Evolutionary conservation across 495 filamentous ascomycete genomes (phyloP).

Genomic region (Jackrogersella multiformis): DNA sequence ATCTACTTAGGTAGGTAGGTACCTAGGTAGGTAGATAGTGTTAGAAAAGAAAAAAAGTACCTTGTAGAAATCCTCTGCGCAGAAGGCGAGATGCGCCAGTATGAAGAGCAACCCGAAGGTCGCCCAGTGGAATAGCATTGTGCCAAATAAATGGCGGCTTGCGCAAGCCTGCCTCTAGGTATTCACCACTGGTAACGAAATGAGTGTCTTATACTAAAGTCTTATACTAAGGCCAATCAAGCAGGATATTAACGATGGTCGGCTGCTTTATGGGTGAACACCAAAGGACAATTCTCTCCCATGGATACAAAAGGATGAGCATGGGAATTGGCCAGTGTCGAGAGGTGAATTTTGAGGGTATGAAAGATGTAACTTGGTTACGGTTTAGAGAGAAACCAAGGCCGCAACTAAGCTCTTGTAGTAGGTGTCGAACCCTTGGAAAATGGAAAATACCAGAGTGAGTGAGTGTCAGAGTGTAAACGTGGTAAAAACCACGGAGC

Average conservation of each 20-base stretch:
- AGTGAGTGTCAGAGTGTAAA: slow-evolving; percentile 33
- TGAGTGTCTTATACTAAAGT: slow-evolving; percentile 6
- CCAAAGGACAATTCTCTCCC: slow-evolving; percentile 27
- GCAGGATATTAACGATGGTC: slow-evolving; percentile 1
- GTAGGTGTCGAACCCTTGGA: slow-evolving; percentile 11
- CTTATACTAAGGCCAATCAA: slow-evolving; percentile 1
- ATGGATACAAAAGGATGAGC: slow-evolving; percentile 20
- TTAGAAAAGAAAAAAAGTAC: slow-evolving; percentile 52
- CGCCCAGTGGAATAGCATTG: slow-evolving; percentile 53
- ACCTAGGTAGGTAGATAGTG: no score
- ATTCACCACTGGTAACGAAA: not conserved
- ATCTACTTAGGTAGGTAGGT: no score
- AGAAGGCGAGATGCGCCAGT: slow-evolving; percentile 56
- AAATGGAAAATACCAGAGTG: slow-evolving; percentile 42
- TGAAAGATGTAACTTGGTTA: not conserved
- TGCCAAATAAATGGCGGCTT: slow-evolving; percentile 27
- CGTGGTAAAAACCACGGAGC: slow-evolving; percentile 31
- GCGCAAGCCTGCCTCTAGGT: slow-evolving; percentile 19
- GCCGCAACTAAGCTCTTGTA: not conserved
- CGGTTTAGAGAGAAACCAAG: slow-evolving; percentile 4
- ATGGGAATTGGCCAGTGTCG: slow-evolving; percentile 37
- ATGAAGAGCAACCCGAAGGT: slow-evolving; percentile 55
- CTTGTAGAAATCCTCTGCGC: slow-evolving; percentile 88
- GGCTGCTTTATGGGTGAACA: not conserved
- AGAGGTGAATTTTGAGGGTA: not conserved